Conservation (phyloP, 495 filamentous ascomycete genomes). For the Xylaria cubensis region DNA sequence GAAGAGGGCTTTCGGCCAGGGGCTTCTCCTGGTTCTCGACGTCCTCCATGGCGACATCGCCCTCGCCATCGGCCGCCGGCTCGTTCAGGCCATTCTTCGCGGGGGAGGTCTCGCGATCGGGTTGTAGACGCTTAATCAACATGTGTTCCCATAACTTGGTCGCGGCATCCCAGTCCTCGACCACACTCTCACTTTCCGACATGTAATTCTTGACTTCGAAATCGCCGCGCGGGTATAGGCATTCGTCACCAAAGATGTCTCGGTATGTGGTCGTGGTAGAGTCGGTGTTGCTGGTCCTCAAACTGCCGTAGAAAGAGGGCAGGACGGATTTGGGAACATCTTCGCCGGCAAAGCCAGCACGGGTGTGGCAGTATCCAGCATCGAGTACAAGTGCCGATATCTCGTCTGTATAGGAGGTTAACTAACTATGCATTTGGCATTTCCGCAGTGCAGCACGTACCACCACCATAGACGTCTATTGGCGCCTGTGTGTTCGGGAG, state of each 20-base stretch:
- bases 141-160: conserved; percentile 81
- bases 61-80: conserved; percentile 64
- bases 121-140: conserved; percentile 76
- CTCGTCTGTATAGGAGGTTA: conserved; percentile 68
- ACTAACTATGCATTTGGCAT: conserved; percentile 28
- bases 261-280: conserved; percentile 58
- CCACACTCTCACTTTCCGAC: conserved; percentile 78
- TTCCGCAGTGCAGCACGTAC: conserved; percentile 55
- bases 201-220: conserved; percentile 90
- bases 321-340: conserved; percentile 93
- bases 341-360: conserved; percentile 97
- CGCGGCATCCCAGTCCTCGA: conserved; percentile 96
- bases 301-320: conserved; percentile 79
- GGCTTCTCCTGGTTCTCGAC: conserved; percentile 75
- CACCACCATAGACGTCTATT: conserved; percentile 81
- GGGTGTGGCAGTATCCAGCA: conserved; percentile 85
- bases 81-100: conserved; percentile 76
- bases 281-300: conserved; percentile 55
- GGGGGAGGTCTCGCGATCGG: conserved; percentile 70
- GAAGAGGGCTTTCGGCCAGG: conserved; percentile 83
- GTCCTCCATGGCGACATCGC: conserved; percentile 67
- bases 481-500: conserved; percentile 51
- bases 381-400: conserved; percentile 97
- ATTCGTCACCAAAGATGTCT: conserved; percentile 85
- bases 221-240: conserved; percentile 73